These are phyloP conservation scores for Ustilago nuda DNA, from an alignment of 1,284 basidiomycete species.

Conservation along the genomic window DNA sequence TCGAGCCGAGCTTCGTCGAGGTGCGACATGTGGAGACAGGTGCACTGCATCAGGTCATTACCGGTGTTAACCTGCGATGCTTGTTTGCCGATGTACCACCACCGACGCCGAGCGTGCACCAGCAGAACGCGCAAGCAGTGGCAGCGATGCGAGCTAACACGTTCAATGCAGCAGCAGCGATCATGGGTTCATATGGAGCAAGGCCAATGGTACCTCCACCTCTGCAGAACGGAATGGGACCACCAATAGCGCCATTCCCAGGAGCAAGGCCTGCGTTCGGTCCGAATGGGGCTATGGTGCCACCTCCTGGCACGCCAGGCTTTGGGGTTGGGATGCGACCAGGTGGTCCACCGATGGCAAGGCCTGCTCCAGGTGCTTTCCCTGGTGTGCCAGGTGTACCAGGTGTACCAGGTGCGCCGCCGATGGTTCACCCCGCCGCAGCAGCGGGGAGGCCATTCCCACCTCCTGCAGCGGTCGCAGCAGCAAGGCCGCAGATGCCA, in stretches of 20 bases:
- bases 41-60: slow-evolving; percentile 91
- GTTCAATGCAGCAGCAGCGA: slow-evolving; percentile 47
- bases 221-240: slow-evolving; percentile 38
- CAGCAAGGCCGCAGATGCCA: slow-evolving; percentile 42
- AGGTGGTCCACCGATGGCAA: slow-evolving; percentile 31
- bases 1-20: slow-evolving; percentile 96
- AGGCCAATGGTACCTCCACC: slow-evolving; percentile 22
- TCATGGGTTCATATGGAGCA: slow-evolving; percentile 32
- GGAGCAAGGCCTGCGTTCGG: slow-evolving; percentile 42
- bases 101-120: slow-evolving; percentile 71
- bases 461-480: slow-evolving; percentile 1
- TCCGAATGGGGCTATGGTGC: slow-evolving; percentile 39
- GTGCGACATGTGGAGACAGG: slow-evolving; percentile 95
- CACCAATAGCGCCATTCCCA: slow-evolving; percentile 33
- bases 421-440: slow-evolving; percentile 33
- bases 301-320: slow-evolving; percentile 29
- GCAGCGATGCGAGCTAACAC: slow-evolving; percentile 50
- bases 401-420: slow-evolving; percentile 24
- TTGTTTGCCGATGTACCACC: slow-evolving; percentile 94
- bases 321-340: slow-evolving; percentile 22
- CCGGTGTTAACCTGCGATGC: slow-evolving; percentile 75
- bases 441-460: slow-evolving; percentile 23
- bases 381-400: slow-evolving; percentile 25
- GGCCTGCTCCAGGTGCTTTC: slow-evolving; percentile 28
- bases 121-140: slow-evolving; percentile 46